Evolutionary conservation across 1,139 yeast genomes (phyloP).

Genomic region (Debaryomyces psychrophilus): DNA sequence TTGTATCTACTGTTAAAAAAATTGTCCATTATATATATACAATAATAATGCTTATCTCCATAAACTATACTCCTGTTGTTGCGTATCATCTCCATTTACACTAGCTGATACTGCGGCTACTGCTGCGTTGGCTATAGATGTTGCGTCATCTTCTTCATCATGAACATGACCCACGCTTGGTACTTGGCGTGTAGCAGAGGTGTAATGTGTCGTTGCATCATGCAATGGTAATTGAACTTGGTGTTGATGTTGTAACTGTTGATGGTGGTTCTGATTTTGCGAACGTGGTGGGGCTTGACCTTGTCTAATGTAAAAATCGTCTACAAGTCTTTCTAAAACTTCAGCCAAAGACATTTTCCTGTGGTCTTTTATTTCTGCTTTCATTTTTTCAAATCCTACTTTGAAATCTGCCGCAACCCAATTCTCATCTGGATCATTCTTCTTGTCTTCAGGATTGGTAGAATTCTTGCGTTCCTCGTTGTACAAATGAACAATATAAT

Average conservation of each 20-base stretch:
- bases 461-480: constrained; percentile 12
- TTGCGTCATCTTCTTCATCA: constrained; percentile 27
- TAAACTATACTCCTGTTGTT: constrained; percentile 39
- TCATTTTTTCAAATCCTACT: constrained; percentile 40
- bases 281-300: constrained; percentile 11
- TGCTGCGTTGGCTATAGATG: constrained; percentile 40
- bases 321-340: constrained; percentile 27
- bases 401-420: constrained; percentile 41
- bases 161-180: constrained; percentile 6
- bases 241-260: constrained; percentile 7
- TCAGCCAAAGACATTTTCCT: constrained; percentile 28
- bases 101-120: constrained; percentile 39
- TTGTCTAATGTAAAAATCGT: constrained; percentile 20
- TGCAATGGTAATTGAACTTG: constrained; percentile 7
- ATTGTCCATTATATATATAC: not conserved
- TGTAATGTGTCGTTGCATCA: constrained; percentile 5
- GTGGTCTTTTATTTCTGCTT: constrained; percentile 33
- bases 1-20: not conserved
- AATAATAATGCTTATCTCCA: constrained; percentile 29
- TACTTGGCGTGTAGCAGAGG: constrained; percentile 1
- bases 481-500: constrained; percentile 16
- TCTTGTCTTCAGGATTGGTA: constrained; percentile 9
- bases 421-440: constrained; percentile 13
- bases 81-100: constrained; percentile 31
- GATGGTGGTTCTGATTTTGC: constrained; percentile 10